Percentiles rank a stretch among this genome's conserved stretches.
phyloP scores from a whole-genome alignment of 2,329 filamentous ascomycete species.

The Verticillium zaregamsianum region DNA sequence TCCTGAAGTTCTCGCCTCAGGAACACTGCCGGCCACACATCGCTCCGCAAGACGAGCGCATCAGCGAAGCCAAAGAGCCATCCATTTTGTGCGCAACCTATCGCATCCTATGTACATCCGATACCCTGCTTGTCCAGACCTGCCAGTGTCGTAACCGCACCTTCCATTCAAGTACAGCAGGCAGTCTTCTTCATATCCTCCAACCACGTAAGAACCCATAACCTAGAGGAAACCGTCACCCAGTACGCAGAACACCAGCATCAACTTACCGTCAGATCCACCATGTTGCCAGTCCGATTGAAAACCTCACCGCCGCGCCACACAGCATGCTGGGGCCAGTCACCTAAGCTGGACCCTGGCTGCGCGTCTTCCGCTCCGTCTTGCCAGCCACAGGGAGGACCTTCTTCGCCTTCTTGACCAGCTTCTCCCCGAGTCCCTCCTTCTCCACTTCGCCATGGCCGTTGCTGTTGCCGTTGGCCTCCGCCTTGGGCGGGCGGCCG shows the following conservation, averaged over 20 bases:
- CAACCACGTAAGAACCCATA: neutral
- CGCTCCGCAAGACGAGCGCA: too few relatives aligned
- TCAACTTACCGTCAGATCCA: neutral
- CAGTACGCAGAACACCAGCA: neutral
- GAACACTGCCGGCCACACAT: too few relatives aligned
- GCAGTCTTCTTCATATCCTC: neutral
- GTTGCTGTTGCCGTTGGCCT: conserved; percentile 2
- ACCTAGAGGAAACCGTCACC: neutral
- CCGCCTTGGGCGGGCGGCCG: conserved; percentile 8
- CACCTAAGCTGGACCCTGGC: conserved; percentile 28
- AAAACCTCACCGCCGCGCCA: neutral
- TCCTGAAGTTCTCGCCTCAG: too few relatives aligned
- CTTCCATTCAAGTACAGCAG: neutral
- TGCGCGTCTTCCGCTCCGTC: conserved; percentile 37
- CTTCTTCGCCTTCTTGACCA: conserved; percentile 32
- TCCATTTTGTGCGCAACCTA: neutral
- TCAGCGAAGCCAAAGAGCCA: neutral
- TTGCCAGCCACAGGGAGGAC: conserved; percentile 24
- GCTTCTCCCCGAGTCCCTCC: conserved; percentile 9
- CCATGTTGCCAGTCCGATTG: neutral
- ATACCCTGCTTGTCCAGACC: neutral
- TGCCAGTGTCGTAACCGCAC: neutral
- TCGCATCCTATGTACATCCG: neutral
- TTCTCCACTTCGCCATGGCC: conserved; percentile 5
- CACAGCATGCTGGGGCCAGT: neutral